Evolutionary conservation across 805 yeast species (phyloP).

Genomic region (Kazachstania psychrophila): DNA sequence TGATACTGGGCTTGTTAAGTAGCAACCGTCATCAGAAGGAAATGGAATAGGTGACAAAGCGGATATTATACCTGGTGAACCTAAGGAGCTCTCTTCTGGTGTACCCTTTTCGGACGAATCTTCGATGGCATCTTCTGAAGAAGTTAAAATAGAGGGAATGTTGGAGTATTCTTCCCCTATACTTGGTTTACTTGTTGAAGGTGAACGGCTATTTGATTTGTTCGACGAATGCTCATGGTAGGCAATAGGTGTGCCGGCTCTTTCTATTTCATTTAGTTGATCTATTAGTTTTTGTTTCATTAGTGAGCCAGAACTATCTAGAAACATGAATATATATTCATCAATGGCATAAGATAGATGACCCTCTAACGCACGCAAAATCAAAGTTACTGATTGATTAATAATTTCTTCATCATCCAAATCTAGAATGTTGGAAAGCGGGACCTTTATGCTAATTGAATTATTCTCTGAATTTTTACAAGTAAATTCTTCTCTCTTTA

Average conservation of each 20-base stretch:
- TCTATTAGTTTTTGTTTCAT: constrained; percentile 35
- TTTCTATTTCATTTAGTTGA: constrained; percentile 14
- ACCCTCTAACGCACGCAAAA: constrained; percentile 53
- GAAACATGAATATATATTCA: constrained; percentile 61
- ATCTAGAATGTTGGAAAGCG: constrained; percentile 57
- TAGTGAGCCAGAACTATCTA: constrained; percentile 36
- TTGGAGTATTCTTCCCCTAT: too few relatives aligned
- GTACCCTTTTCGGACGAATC: background rate
- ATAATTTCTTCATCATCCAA: constrained; percentile 47
- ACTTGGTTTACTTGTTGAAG: too few relatives aligned
- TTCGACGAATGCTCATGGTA: constrained; percentile 1
- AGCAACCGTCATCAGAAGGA: too few relatives aligned
- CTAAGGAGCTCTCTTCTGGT: too few relatives aligned
- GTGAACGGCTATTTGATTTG: background rate
- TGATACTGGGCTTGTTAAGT: background rate
- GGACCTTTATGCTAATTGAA: constrained; percentile 70
- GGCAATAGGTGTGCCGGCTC: constrained; percentile 3
- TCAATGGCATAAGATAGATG: constrained; percentile 48
- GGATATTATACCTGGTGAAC: too few relatives aligned
- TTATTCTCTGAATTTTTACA: constrained; percentile 54
- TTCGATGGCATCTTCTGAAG: background rate
- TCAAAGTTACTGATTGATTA: constrained; percentile 47
- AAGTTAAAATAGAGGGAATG: too few relatives aligned
- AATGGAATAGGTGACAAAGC: too few relatives aligned
- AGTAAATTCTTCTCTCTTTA: constrained; percentile 72